These are phyloP conservation scores for Mycena vitilis DNA, from an alignment of 768 basidiomycete species.

Conservation along the genomic window DNA sequence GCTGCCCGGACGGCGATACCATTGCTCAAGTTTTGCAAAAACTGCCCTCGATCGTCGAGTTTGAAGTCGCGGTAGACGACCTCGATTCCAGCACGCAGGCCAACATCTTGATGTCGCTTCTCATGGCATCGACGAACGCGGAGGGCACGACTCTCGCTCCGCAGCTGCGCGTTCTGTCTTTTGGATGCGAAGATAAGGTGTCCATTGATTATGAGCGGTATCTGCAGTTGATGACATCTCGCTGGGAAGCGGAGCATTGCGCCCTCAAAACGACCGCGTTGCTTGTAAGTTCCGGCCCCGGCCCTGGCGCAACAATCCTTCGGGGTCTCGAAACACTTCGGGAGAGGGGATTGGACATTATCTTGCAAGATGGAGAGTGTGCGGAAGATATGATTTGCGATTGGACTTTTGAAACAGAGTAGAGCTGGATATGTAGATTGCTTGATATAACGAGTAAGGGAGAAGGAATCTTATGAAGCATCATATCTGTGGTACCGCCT, in stretches of 20 bases:
- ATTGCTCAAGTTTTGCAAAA: too few species aligned
- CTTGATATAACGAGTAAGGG: too few species aligned
- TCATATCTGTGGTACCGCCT: too few species aligned
- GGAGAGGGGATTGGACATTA: constrained; percentile 3
- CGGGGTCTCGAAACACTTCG: not conserved
- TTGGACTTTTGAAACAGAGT: not conserved
- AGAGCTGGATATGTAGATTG: not conserved
- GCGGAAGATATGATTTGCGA: not conserved
- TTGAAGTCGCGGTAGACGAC: too few species aligned
- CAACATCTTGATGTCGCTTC: too few species aligned
- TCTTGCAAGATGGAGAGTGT: not conserved
- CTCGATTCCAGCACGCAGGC: too few species aligned
- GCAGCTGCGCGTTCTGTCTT: not conserved
- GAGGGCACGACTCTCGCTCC: not conserved
- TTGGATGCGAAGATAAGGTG: not conserved
- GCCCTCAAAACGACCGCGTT: not conserved
- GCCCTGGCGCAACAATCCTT: not conserved
- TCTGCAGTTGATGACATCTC: constrained; percentile 9
- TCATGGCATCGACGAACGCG: too few species aligned
- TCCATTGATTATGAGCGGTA: not conserved
- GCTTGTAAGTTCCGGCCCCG: not conserved
- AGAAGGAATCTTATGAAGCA: too few species aligned
- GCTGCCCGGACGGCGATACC: too few species aligned
- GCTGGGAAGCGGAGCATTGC: not conserved
- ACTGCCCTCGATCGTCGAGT: too few species aligned